A percentile compares a stretch with the other conserved stretches of the same genome.
These are phyloP conservation scores for Meira nashicola DNA, from an alignment of 1,284 basidiomycete species.

Conservation along the genomic window DNA sequence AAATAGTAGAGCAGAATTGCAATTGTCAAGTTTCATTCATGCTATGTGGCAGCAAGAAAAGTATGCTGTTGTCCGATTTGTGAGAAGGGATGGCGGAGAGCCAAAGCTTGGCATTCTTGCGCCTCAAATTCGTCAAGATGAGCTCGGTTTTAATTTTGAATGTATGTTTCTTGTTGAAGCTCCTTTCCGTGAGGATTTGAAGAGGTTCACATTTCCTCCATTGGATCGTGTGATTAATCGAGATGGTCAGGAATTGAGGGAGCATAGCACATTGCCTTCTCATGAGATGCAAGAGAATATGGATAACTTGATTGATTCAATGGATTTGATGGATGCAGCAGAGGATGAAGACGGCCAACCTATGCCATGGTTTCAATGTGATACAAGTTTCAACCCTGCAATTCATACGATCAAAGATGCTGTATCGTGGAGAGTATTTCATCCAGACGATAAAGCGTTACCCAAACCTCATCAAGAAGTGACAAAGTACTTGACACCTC, in stretches of 20 bases:
- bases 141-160: slow-evolving; percentile 18
- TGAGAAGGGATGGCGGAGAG: slow-evolving; percentile 67
- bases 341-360: slow-evolving; percentile 64
- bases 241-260: slow-evolving; percentile 67
- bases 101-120: slow-evolving; percentile 59
- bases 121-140: slow-evolving; percentile 25
- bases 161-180: slow-evolving; percentile 55
- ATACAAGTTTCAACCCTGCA: slow-evolving; percentile 77
- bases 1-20: slow-evolving; percentile 69
- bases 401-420: slow-evolving; percentile 88
- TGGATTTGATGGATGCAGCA: slow-evolving; percentile 66
- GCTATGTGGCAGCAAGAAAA: slow-evolving; percentile 68
- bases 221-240: slow-evolving; percentile 70
- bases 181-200: slow-evolving; percentile 89
- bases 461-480: slow-evolving; percentile 79
- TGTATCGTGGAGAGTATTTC: slow-evolving; percentile 74
- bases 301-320: slow-evolving; percentile 76
- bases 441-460: slow-evolving; percentile 68
- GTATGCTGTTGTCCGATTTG: slow-evolving; percentile 76
- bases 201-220: slow-evolving; percentile 79
- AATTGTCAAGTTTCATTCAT: slow-evolving; percentile 76
- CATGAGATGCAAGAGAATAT: slow-evolving; percentile 71
- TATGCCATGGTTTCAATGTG: slow-evolving; percentile 70
- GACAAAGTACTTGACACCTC: slow-evolving; percentile 75
- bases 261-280: slow-evolving; percentile 79